Conservation (phyloP, 164 flowering plant species). For the Annona cherimola region DNA sequence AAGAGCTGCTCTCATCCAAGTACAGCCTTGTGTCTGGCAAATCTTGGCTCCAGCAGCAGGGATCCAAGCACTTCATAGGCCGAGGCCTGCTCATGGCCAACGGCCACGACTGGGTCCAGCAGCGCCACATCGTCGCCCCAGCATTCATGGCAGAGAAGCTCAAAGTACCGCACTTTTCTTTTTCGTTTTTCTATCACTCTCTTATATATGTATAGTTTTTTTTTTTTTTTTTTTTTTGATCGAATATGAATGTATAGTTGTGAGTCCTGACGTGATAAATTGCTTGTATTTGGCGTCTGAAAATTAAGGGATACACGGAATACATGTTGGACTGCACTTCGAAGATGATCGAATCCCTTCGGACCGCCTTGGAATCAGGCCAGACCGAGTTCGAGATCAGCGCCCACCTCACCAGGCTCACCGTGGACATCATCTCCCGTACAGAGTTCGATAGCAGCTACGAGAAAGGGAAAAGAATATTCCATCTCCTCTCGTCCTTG, state of each 20-base stretch:
- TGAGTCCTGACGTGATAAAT: background rate
- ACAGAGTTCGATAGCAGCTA: slow-evolving; percentile 71
- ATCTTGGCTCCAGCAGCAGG: slow-evolving; percentile 81
- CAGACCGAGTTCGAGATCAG: slow-evolving; percentile 71
- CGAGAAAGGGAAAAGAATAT: slow-evolving; percentile 82
- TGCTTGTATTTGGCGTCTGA: background rate
- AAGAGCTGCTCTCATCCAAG: slow-evolving; percentile 58
- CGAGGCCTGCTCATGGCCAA: slow-evolving; percentile 86
- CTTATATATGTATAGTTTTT: background rate
- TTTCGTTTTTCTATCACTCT: background rate
- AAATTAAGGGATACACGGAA: slow-evolving; percentile 38
- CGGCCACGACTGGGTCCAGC: slow-evolving; percentile 84
- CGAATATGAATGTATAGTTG: background rate
- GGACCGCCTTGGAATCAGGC: slow-evolving; percentile 35
- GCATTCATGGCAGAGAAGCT: slow-evolving; percentile 83
- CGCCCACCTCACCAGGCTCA: slow-evolving; percentile 55
- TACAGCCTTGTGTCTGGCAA: slow-evolving; percentile 61
- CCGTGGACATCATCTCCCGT: slow-evolving; percentile 82
- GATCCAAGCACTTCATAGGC: slow-evolving; percentile 76
- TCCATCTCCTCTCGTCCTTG: slow-evolving; percentile 51
- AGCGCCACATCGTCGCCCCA: slow-evolving; percentile 78
- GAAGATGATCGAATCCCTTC: slow-evolving; percentile 45
- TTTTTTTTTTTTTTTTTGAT: background rate
- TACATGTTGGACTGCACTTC: slow-evolving; percentile 85
- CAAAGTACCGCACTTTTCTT: slow-evolving; percentile 42